Conservation (phyloP, 345 rosid genomes). For the Erucastrum elatum region DNA sequence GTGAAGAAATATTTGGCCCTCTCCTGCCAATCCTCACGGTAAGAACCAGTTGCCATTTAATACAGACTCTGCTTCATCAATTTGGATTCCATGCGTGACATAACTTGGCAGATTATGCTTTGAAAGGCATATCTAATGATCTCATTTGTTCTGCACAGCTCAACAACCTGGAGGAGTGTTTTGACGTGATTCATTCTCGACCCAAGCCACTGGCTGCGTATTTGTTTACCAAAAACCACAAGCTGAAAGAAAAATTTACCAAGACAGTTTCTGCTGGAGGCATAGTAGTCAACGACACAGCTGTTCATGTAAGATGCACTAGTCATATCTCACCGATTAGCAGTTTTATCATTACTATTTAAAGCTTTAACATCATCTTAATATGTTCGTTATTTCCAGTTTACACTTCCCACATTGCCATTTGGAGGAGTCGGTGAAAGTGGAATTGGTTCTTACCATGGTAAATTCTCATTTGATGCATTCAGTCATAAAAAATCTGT, state of each 20-base stretch:
- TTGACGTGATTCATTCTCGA: constrained; percentile 66
- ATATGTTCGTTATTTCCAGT: constrained; percentile 45
- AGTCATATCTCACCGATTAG: neutral
- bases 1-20: constrained; percentile 95
- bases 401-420: constrained; percentile 63
- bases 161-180: constrained; percentile 75
- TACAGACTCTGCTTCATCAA: neutral
- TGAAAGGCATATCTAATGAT: neutral
- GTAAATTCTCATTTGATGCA: constrained; percentile 90
- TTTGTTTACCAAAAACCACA: constrained; percentile 71
- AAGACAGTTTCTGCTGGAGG: constrained; percentile 83
- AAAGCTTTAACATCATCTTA: neutral
- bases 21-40: constrained; percentile 83
- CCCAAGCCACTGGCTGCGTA: constrained; percentile 95
- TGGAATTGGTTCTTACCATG: constrained; percentile 90
- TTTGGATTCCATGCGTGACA: neutral
- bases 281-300: constrained; percentile 73
- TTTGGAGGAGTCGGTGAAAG: constrained; percentile 98
- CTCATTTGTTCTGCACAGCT: constrained; percentile 45
- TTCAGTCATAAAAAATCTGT: constrained; percentile 97
- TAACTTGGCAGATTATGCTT: neutral
- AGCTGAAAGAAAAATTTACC: constrained; percentile 65
- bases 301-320: constrained; percentile 63
- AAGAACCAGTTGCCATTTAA: neutral
- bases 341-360: neutral